Evolutionary conservation across 805 yeast species (phyloP).

Genomic region (Ogataea nonfermentans): DNA sequence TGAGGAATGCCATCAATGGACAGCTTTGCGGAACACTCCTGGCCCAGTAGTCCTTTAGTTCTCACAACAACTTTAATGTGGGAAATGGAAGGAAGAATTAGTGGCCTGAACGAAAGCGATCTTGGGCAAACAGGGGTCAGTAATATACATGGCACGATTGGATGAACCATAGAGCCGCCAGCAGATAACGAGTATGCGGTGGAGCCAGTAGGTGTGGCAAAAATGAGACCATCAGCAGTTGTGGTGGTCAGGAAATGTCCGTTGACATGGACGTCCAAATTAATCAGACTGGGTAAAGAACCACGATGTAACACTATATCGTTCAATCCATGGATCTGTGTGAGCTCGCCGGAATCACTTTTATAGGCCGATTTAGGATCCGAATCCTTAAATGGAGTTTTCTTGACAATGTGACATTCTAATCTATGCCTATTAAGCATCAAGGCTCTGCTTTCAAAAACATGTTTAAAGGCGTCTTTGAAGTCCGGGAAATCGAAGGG

Average conservation of each 20-base stretch:
- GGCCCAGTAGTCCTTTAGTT: conserved; percentile 36
- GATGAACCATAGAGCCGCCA: conserved; percentile 93
- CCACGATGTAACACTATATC: conserved; percentile 90
- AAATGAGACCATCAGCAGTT: conserved; percentile 84
- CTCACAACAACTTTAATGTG: conserved; percentile 65
- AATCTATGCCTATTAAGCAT: conserved; percentile 76
- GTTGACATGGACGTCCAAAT: conserved; percentile 81
- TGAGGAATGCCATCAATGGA: conserved; percentile 85
- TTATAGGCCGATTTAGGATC: conserved; percentile 18
- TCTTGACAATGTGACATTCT: conserved; percentile 64
- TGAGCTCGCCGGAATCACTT: conserved; percentile 15
- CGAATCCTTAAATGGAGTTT: conserved; percentile 15
- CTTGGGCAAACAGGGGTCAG: conserved; percentile 92
- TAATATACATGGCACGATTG: conserved; percentile 76
- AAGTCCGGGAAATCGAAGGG: conserved; percentile 79
- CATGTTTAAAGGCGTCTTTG: conserved; percentile 57
- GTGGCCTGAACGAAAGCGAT: conserved; percentile 85
- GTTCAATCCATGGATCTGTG: conserved; percentile 80
- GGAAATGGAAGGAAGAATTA: conserved; percentile 75
- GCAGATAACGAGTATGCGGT: conserved; percentile 88
- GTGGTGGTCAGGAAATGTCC: conserved; percentile 84
- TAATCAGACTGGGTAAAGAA: conserved; percentile 78
- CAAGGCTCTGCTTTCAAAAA: conserved; percentile 64
- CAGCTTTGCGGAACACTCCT: conserved; percentile 47
- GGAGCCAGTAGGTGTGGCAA: conserved; percentile 92